Evolutionary conservation across 805 yeast species (phyloP).

Genomic region (Suhomyces pyralidae): DNA sequence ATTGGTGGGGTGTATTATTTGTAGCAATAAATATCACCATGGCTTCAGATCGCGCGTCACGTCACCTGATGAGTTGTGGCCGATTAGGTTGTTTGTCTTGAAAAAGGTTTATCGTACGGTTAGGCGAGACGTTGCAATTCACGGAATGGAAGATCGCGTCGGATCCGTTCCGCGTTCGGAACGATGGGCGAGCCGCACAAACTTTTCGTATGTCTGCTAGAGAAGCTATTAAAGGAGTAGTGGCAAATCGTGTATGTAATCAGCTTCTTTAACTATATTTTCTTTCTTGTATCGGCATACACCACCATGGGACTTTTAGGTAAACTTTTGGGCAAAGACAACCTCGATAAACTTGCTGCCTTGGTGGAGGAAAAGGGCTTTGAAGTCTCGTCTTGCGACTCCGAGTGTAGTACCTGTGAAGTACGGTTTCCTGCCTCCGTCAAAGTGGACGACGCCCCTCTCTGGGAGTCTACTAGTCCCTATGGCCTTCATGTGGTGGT

Average conservation of each 20-base stretch:
- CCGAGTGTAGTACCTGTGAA: constrained; percentile 55
- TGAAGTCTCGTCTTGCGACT: constrained; percentile 45
- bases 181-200: background rate
- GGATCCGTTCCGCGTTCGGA: background rate
- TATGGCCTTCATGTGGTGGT: constrained; percentile 71
- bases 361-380: constrained; percentile 15
- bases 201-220: background rate
- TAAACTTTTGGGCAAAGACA: background rate
- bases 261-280: background rate
- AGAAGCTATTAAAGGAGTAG: background rate
- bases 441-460: constrained; percentile 37
- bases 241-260: background rate
- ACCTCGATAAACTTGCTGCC: background rate
- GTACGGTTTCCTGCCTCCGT: constrained; percentile 51
- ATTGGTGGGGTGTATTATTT: background rate
- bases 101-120: background rate
- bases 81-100: background rate
- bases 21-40: background rate
- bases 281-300: background rate
- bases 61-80: background rate
- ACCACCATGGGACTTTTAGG: constrained; percentile 3
- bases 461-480: constrained; percentile 72
- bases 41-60: background rate
- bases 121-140: background rate
- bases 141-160: background rate